Conservation (phyloP, 345 rosid species). For the Eucalyptus virginea region DNA sequence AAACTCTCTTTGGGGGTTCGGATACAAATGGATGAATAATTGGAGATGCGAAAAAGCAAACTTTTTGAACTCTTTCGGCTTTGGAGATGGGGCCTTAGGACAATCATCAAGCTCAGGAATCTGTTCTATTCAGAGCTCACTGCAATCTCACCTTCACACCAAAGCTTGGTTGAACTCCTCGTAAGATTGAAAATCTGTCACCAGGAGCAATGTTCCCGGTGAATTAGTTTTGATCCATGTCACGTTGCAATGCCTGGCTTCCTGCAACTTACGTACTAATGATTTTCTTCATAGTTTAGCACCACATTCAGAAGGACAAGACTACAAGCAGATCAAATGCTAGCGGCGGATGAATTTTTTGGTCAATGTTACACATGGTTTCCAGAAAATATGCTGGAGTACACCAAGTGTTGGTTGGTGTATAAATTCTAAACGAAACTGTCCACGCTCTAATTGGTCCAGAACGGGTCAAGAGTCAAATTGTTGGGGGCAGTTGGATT, state of each 20-base stretch:
- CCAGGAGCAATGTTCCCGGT: neutral
- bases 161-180: neutral
- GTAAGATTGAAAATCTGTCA: neutral
- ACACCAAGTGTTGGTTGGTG: neutral
- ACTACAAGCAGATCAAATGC: neutral
- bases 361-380: neutral
- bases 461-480: neutral
- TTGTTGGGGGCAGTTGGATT: neutral
- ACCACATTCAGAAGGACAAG: neutral
- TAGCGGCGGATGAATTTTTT: neutral
- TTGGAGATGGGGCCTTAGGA: neutral
- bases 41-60: neutral
- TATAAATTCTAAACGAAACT: neutral
- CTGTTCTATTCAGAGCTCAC: neutral
- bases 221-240: neutral
- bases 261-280: neutral
- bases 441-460: neutral
- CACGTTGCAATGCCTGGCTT: neutral
- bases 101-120: neutral
- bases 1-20: neutral
- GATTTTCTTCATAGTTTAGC: neutral
- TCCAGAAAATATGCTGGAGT: neutral
- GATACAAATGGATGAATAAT: neutral
- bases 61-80: neutral
- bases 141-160: no score